Percentiles rank a stretch among this genome's conserved stretches.
Evolutionary conservation across 2,329 filamentous ascomycete species (phyloP).

Genomic region (Hortaea werneckii): DNA sequence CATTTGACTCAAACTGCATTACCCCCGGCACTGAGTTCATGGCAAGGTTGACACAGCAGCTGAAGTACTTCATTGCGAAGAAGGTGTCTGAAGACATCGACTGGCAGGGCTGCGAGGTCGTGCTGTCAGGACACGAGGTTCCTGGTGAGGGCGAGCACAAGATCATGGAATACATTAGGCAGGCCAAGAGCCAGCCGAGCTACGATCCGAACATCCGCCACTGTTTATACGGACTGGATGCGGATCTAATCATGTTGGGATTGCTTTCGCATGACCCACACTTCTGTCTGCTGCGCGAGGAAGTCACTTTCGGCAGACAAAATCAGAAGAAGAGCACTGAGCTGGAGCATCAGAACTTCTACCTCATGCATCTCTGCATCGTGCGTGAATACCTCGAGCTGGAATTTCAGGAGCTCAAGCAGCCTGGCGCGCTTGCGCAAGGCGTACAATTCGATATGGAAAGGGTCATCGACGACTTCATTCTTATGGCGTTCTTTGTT

Average conservation of each 20-base stretch:
- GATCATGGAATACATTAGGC: conserved; percentile 99
- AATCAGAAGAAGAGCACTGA: conserved; percentile 87
- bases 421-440: conserved; percentile 51
- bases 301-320: conserved; percentile 90
- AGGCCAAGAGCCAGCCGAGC: conserved; percentile 85
- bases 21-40: conserved; percentile 97
- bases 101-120: conserved; percentile 94
- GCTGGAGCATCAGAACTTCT: conserved; percentile 97
- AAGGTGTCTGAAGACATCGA: conserved; percentile 95
- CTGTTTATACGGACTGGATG: conserved; percentile 93
- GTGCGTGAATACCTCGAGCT: conserved; percentile 94
- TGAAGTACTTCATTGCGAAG: conserved; percentile 98
- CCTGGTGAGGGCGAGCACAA: conserved; percentile 98
- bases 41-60: conserved; percentile 85
- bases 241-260: conserved; percentile 96
- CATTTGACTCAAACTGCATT: conserved; percentile 98
- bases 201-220: conserved; percentile 92
- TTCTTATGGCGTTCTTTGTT: conserved; percentile 98
- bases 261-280: conserved; percentile 95
- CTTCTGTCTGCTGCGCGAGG: conserved; percentile 92
- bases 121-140: conserved; percentile 93
- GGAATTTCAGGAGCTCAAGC: conserved; percentile 87
- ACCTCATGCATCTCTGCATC: conserved; percentile 91
- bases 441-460: conserved; percentile 85
- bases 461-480: conserved; percentile 96